Evolutionary conservation across 1,284 basidiomycete species (phyloP).

Genomic region (Heterobasidion irregulare): DNA sequence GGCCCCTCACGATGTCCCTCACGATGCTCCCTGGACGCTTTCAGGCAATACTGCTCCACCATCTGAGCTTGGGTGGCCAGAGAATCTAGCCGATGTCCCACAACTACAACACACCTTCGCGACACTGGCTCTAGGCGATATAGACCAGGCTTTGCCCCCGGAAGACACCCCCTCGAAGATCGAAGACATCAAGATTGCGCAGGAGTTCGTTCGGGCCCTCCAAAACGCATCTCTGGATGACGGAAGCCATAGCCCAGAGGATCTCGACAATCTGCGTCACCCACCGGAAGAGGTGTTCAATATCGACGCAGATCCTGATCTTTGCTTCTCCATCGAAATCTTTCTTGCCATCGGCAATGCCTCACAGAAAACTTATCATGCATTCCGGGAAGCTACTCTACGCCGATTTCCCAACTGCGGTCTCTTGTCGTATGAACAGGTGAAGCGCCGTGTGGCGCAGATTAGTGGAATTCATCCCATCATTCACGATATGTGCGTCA

Average conservation of each 20-base stretch:
- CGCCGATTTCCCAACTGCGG: background rate
- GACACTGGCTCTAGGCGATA: too few relatives aligned
- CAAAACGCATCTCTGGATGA: background rate
- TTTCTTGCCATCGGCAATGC: background rate
- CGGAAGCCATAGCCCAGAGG: background rate
- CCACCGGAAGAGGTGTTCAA: background rate
- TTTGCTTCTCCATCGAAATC: background rate
- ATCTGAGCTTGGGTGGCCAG: too few relatives aligned
- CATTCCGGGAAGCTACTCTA: background rate
- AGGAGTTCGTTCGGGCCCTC: background rate
- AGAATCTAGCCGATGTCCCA: too few relatives aligned
- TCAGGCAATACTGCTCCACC: too few relatives aligned
- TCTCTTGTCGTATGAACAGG: conserved; percentile 14
- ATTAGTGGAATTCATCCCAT: conserved; percentile 18
- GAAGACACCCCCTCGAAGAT: too few relatives aligned
- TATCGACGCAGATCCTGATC: background rate
- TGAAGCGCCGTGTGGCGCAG: conserved; percentile 14
- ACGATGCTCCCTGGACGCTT: too few relatives aligned
- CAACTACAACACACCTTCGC: too few relatives aligned
- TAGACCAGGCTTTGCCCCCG: too few relatives aligned
- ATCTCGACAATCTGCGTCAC: background rate
- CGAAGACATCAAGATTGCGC: background rate
- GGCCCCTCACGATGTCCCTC: too few relatives aligned
- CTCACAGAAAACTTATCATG: background rate
- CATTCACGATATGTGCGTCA: conserved; percentile 21